Base-by-base conservation (phyloP, 2,329 filamentous ascomycete genomes). In the Ceratocystis papillata region DNA sequence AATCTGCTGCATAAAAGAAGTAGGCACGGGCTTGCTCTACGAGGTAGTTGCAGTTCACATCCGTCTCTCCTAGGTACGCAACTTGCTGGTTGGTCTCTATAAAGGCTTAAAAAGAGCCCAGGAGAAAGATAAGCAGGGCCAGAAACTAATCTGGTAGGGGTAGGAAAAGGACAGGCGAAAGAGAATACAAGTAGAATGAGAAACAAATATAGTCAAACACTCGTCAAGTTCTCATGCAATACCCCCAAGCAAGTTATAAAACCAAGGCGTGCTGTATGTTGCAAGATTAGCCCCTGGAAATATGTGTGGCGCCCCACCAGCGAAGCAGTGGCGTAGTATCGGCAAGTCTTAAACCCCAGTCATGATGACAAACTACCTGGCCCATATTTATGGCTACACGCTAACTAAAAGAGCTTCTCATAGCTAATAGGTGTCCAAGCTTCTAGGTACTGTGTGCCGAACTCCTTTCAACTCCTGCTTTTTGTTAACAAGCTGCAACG, bases 361-460 rank as follows among this genome's bases (percentile, higher is more conserved):
- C 8, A 5, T 53, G 48, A 53, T 53, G 48, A 53, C 48, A 53
- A 53, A 53, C 48, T 5, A 15, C 1, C 48, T 25, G 48, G 4
- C 22, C 48, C 48, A 53, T 28, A 53, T 25, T 53, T 53, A 2
- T 15, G 48, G 48, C 8, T 28, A 5, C 48, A 53, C 48, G 6
- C 48, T 53, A 53, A 22, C 20, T 15, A 17, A 41, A 22, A 25
- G 48, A 53, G 48, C 48, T 28, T 53, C 48, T 15, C 12, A 53
- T 28, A 53, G 48, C 48, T 25, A 53, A 53, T 28, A 53, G 48
- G 48, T 53, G 48, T 53, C 48, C 48, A 53, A 53, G 48, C 48
- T 53, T 15, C 15, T 15, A 12, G 3, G 37, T 5, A 50, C n/a
- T 48, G 37, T 48, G 46, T 20, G 48, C 10, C 22, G 48, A 17